These are phyloP conservation scores for Fomitopsis betulina DNA, from an alignment of 1,284 basidiomycete species.

Conservation along the genomic window DNA sequence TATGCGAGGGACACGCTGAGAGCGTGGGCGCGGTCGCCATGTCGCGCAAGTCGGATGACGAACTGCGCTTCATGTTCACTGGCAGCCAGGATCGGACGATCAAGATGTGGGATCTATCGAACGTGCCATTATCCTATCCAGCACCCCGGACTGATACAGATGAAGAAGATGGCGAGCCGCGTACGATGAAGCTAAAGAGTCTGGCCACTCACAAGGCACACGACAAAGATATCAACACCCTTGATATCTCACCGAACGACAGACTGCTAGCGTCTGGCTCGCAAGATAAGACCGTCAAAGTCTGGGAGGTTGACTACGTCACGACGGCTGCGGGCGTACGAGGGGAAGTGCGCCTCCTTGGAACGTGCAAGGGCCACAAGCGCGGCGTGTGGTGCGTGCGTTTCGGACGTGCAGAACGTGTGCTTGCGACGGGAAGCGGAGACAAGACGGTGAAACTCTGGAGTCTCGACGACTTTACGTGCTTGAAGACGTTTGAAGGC, in stretches of 20 bases:
- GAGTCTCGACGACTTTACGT: slow-evolving; percentile 88
- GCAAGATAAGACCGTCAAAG: slow-evolving; percentile 92
- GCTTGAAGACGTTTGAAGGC: slow-evolving; percentile 94
- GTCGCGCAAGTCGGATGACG: slow-evolving; percentile 41
- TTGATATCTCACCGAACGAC: slow-evolving; percentile 93
- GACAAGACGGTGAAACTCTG: slow-evolving; percentile 94
- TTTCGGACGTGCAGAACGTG: slow-evolving; percentile 81
- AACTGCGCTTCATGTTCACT: slow-evolving; percentile 76
- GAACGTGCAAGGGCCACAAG: slow-evolving; percentile 93
- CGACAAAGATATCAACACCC: slow-evolving; percentile 98
- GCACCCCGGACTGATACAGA: slow-evolving; percentile 8
- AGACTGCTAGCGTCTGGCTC: slow-evolving; percentile 88
- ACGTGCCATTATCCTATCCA: slow-evolving; percentile 31
- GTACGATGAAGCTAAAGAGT: slow-evolving; percentile 57
- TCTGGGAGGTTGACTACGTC: slow-evolving; percentile 75
- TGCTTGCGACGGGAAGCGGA: slow-evolving; percentile 90
- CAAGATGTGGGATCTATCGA: slow-evolving; percentile 94
- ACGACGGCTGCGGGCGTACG: slow-evolving; percentile 38
- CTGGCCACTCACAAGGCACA: slow-evolving; percentile 91
- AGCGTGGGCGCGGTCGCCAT: slow-evolving; percentile 90
- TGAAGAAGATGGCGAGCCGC: slow-evolving; percentile 23
- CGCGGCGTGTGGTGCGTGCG: slow-evolving; percentile 94
- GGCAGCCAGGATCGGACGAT: slow-evolving; percentile 96
- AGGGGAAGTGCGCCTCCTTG: slow-evolving; percentile 75
- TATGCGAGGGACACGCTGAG: slow-evolving; percentile 94